Conservation (phyloP, 805 yeast species). For the Saturnispora sanitii region DNA sequence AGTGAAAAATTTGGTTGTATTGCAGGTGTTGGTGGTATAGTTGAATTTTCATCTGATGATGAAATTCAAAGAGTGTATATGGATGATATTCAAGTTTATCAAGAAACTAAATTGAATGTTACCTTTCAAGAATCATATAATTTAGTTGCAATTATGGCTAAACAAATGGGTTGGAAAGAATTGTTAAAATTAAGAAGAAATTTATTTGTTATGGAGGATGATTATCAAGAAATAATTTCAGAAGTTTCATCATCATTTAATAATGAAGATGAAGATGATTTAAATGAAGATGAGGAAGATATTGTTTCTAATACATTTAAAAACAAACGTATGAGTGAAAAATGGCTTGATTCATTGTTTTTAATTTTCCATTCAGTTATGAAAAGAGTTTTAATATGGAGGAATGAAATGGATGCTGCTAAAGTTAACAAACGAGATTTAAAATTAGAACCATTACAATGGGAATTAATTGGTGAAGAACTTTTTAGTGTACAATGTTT, state of each 20-base stretch:
- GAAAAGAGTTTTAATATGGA: constrained; percentile 62
- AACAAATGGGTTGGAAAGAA: constrained; percentile 75
- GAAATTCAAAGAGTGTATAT: constrained; percentile 39
- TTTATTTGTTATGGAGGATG: constrained; percentile 76
- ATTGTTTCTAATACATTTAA: constrained; percentile 11
- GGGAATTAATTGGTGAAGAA: constrained; percentile 62
- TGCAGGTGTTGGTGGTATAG: constrained; percentile 27
- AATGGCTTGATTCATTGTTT: constrained; percentile 64
- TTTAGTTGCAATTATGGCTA: constrained; percentile 56
- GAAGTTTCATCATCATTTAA: no score
- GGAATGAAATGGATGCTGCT: constrained; percentile 18
- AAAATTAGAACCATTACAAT: constrained; percentile 56
- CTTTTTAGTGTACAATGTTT: constrained; percentile 38
- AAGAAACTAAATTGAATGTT: constrained; percentile 41
- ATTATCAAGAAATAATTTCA: constrained; percentile 37
- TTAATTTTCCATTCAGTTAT: constrained; percentile 62
- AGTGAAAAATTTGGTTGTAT: constrained; percentile 25
- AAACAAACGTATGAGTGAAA: constrained; percentile 52
- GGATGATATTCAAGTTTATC: constrained; percentile 36
- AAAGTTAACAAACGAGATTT: constrained; percentile 17
- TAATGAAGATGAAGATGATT: no score
- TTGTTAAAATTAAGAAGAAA: constrained; percentile 54
- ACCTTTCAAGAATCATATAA: constrained; percentile 57
- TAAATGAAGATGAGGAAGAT: no score
- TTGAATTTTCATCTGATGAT: constrained; percentile 23